Percentiles rank a stretch among this genome's conserved stretches.
These are phyloP conservation scores for Pythium aristosporum DNA, from an alignment of 352 stramenopile genomes.

Conservation along the genomic window DNA sequence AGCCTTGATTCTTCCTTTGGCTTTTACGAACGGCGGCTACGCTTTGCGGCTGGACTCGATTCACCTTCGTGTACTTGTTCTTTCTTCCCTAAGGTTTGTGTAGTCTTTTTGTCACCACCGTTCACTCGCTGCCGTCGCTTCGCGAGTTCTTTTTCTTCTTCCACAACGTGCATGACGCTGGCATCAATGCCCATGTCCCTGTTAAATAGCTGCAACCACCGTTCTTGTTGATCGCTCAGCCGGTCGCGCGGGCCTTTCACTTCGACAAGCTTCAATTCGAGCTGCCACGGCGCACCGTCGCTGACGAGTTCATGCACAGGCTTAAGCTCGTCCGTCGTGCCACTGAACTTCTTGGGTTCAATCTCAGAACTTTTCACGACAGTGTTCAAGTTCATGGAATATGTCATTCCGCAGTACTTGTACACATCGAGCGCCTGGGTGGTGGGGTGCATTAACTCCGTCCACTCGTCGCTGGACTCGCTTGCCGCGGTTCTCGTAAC, in stretches of 20 bases:
- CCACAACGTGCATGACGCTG: conserved; percentile 72
- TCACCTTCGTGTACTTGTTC: conserved; percentile 3
- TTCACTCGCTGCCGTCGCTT: conserved; percentile 26
- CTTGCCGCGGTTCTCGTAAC: conserved; percentile 14
- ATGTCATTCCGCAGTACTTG: conserved; percentile 54
- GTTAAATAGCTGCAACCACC: conserved; percentile 73
- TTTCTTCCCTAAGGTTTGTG: conserved; percentile 1
- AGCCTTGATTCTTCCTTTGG: conserved; percentile 10
- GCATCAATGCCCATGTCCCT: conserved; percentile 52
- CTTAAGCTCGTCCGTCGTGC: not conserved
- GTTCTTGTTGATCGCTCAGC: conserved; percentile 79
- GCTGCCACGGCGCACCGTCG: not conserved
- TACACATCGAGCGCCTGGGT: conserved; percentile 31
- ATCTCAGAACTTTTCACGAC: not conserved
- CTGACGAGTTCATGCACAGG: not conserved
- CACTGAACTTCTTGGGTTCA: not conserved
- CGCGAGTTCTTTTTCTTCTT: conserved; percentile 47
- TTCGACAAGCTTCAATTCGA: conserved; percentile 71
- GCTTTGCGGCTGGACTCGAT: not conserved
- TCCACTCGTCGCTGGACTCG: conserved; percentile 8
- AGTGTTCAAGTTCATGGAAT: conserved; percentile 46
- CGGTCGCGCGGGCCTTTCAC: conserved; percentile 85
- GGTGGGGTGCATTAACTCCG: conserved; percentile 13
- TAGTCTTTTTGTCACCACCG: not conserved
- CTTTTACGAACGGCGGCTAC: conserved; percentile 4